Evolutionary conservation across 768 basidiomycete genomes (phyloP), one percentile per base, ranked within the genome.

Genomic region (Tricholoma hemisulphureum): DNA sequence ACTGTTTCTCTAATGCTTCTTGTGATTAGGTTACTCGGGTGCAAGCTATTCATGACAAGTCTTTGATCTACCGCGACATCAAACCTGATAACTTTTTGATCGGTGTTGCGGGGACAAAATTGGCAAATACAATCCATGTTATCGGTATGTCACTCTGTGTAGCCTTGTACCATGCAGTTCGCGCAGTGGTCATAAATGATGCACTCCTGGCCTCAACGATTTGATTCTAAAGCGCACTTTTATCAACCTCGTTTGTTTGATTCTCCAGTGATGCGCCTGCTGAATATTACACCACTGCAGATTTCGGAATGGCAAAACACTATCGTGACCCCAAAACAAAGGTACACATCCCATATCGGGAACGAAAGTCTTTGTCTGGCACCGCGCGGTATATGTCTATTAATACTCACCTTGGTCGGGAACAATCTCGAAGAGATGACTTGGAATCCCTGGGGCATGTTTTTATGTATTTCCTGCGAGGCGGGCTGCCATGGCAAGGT

Each of bases 301-400:
- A 99, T 71, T 98, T 99, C 69, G 96, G 96, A 60, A 98, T 98
- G 97, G 96, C 96, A 51, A 99, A 99, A 75, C 95, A 98, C 74
- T 98, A 98, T 72, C 87, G 97, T 56, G 97, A 99, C 73, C 96
- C 96, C 0, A 98, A 96, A 77, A 94, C 93, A 16, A 97, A 94
- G 71, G 85, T 91, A 57, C 96, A 99, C 74, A 99, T 99, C 60
- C 96, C 97, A n/a, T 99, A 99, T 75, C 87, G 97, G 64, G 96
- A 99, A 72, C 87, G 97, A 67, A 99, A 98, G 80, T 94, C 91
- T 55, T 77, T 98, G 49, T 94, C 92, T 14, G 96, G 96, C 13
- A 98, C 96, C 31, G 96, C 97, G 51, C 87, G 96, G 41, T 99
- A 99, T 78, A 99, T 99, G 96, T 93, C 91, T 49, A 99, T 98